Evolutionary conservation across 2,329 filamentous ascomycete species (phyloP).

Genomic region (Hypomyces perniciosus): DNA sequence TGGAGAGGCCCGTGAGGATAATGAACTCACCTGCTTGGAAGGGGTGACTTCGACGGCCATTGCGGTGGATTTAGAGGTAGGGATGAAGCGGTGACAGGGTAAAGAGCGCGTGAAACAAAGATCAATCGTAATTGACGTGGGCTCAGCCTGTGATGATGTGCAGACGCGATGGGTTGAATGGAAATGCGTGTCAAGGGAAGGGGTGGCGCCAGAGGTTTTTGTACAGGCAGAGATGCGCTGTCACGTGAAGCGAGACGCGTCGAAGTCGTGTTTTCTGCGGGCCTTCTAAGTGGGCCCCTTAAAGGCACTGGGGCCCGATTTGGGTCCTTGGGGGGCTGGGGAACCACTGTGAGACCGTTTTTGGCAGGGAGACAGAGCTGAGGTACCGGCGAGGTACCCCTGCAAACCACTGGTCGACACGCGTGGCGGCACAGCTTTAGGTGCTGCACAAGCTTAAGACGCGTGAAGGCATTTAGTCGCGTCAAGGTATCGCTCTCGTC

Average conservation of each 20-base stretch:
- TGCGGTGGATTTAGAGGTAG: conserved; percentile 27
- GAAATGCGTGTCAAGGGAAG: conserved; percentile 14
- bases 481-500: conserved; percentile 16
- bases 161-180: conserved; percentile 25
- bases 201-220: conserved; percentile 33
- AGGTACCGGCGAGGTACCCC: conserved; percentile 9
- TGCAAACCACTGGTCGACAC: background rate
- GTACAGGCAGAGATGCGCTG: conserved; percentile 29
- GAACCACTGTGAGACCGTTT: conserved; percentile 4
- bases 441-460: conserved; percentile 10
- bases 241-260: conserved; percentile 35
- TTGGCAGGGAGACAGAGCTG: conserved; percentile 1
- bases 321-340: conserved; percentile 6
- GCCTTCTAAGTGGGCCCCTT: conserved; percentile 19
- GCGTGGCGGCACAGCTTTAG: conserved; percentile 3
- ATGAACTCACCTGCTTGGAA: conserved; percentile 48
- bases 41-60: conserved; percentile 70
- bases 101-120: conserved; percentile 16
- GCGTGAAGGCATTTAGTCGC: conserved; percentile 18
- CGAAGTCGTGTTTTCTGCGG: conserved; percentile 23
- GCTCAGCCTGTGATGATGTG: conserved; percentile 18
- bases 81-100: conserved; percentile 10
- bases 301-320: conserved; percentile 12
- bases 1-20: conserved; percentile 21
- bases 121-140: conserved; percentile 16